phyloP scores from a whole-genome alignment of 2,329 filamentous ascomycete genomes.

The Calonectria fujianensis region DNA sequence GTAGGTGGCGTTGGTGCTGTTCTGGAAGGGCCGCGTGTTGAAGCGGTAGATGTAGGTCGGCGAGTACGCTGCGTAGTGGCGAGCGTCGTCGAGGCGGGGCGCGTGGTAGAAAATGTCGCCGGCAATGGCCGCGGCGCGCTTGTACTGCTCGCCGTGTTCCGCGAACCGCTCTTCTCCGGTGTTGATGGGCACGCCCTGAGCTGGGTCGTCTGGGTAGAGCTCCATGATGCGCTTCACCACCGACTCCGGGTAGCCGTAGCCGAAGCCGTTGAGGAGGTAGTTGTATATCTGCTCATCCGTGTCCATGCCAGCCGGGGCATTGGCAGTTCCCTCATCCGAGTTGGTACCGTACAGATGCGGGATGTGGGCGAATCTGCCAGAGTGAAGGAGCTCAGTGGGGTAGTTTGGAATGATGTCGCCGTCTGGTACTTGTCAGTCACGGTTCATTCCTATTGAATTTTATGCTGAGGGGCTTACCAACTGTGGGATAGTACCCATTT shows the following conservation, averaged over 20 bases:
- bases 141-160: background rate
- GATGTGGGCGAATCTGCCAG: conserved; percentile 15
- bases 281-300: conserved; percentile 8
- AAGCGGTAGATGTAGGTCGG: conserved; percentile 12
- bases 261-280: background rate
- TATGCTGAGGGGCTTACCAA: background rate
- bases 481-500: background rate
- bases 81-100: conserved; percentile 5
- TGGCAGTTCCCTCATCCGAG: conserved; percentile 11
- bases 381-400: background rate
- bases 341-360: conserved; percentile 7
- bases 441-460: background rate
- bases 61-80: conserved; percentile 9
- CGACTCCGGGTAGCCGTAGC: background rate
- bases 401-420: conserved; percentile 5
- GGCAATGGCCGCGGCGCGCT: background rate
- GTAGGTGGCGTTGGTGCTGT: conserved; percentile 8
- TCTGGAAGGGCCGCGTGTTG: conserved; percentile 9
- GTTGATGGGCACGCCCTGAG: conserved; percentile 9
- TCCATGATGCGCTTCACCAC: conserved; percentile 2
- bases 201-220: conserved; percentile 7
- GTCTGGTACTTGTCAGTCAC: background rate
- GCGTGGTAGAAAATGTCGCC: conserved; percentile 21
- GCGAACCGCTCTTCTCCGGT: conserved; percentile 14
- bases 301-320: background rate